Conservation (phyloP, 1,284 basidiomycete genomes). For the Fistulinella staudtii region DNA sequence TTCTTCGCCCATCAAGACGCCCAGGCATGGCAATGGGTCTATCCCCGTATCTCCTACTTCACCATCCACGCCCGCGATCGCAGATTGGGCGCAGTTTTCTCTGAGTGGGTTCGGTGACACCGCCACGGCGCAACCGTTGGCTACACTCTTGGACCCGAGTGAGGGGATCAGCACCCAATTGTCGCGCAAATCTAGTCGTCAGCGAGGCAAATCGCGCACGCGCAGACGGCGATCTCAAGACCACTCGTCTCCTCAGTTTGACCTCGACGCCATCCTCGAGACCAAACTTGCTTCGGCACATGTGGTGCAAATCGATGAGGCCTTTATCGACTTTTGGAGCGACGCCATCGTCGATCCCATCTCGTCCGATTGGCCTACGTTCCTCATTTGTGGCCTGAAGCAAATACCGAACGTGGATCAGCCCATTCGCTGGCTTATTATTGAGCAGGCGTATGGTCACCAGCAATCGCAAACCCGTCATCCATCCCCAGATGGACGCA, state of each 20-base stretch:
- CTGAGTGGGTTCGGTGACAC: slow-evolving; percentile 57
- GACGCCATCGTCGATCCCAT: slow-evolving; percentile 67
- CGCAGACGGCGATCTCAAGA: slow-evolving; percentile 24
- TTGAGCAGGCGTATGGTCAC: slow-evolving; percentile 54
- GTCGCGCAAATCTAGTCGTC: slow-evolving; percentile 21
- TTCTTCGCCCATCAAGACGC: slow-evolving; percentile 15
- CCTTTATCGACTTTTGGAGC: slow-evolving; percentile 74
- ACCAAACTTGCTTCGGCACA: slow-evolving; percentile 39
- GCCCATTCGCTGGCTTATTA: slow-evolving; percentile 54
- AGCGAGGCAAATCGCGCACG: slow-evolving; percentile 20
- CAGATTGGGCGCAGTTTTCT: slow-evolving; percentile 60
- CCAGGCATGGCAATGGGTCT: slow-evolving; percentile 4
- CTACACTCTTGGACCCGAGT: slow-evolving; percentile 48
- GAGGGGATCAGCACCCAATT: slow-evolving; percentile 53
- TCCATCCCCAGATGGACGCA: slow-evolving; percentile 25
- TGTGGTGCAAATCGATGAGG: slow-evolving; percentile 63
- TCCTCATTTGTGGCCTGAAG: slow-evolving; percentile 65
- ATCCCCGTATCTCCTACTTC: slow-evolving; percentile 23
- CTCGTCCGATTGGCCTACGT: slow-evolving; percentile 56
- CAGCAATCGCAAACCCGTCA: slow-evolving; percentile 16
- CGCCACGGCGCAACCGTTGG: slow-evolving; percentile 43
- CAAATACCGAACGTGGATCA: slow-evolving; percentile 9
- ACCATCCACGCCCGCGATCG: slow-evolving; percentile 21
- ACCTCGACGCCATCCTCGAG: slow-evolving; percentile 28
- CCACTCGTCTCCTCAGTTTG: not conserved